Base-by-base conservation (phyloP, 345 rosid genomes). In the Salix suchowensis region DNA sequence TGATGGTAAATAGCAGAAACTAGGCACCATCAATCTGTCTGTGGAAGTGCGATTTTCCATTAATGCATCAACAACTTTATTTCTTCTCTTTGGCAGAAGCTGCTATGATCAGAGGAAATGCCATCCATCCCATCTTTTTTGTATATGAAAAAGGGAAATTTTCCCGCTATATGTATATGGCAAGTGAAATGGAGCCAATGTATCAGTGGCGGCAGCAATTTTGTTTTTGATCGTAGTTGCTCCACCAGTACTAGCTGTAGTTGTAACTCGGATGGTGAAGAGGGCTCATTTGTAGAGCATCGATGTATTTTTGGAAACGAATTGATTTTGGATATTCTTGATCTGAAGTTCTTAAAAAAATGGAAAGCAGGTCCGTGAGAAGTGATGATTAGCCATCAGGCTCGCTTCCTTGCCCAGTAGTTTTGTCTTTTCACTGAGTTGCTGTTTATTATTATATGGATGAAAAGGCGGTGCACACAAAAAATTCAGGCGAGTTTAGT, bases 1-100 rank as follows among this genome's bases (percentile, higher is more conserved):
- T 5, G 97, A 96, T 77, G 98, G 98, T n/a, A 91, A 87, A 86
- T 97, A 93, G 76, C 85, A 92, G 58, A 91, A 96, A 74, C 92
- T 93, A 28, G 97, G 98, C 69, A 80, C 96, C 13, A 67, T 85
- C 11, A 84, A 71, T 78, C 65, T 81, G 23, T 24, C 82, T 4
- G 64, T 84, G 4, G 87, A 86, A 68, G 84, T 71, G 73, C 80
- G 68, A 82, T 79, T 13, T 80, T 88, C 14, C 67, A 36, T 62
- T 84, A 40, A 55, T 72, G 61, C 6, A 52, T 34, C 23, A 13
- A 69, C 13, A 44, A 15, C 55, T 50, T 50, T 16, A 5, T 50
- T 50, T 50, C 55, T 50, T 15, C 8, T 16, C 55, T 68, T 75
- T 80, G 76, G 73, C 65, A 76, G 54, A 69, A 26, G 67, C 68